Evolutionary conservation across 192 early-diverging fungal genomes (phyloP), one percentile per base, ranked within the genome.

Genomic region (Funneliformis mosseae): DNA sequence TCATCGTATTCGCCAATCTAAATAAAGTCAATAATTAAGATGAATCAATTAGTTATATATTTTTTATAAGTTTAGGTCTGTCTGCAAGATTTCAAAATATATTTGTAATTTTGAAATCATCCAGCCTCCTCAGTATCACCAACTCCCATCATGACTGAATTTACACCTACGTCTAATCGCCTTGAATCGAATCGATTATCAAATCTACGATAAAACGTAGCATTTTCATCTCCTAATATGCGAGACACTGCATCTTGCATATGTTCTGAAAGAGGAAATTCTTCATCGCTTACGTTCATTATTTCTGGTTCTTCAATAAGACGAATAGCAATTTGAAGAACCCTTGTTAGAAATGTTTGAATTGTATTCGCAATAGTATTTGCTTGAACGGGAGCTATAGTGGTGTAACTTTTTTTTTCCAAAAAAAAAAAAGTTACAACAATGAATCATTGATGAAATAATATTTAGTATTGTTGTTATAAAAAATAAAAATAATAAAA

Each of bases 201-300:
- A 71, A 81, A 81, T 46, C 74, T 33, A 46, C 74, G 67, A 77
- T 81, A 81, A 81, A 81, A 81, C 18, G 81, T 9, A 8, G 81
- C 81, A 28, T 59, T 55, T 33, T 81, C 74, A 43, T 81, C 81
- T 23, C 76, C 76, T 14, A 81, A 21, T 39, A 81, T 81, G 43
- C 76, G 74, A 59, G 21, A 41, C n/a, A 81, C 64, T 50, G 63
- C 74, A 21, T 76, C 81, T 18, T 50, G 64, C 66, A 81, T 66
- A 12, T 45, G 16, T 64, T 81, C 81, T 39, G 81, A 77, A n/a
- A 81, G 45, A 33, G 74, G 81, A 81, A 81, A 76, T 23, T 78
- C 74, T 59, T 68, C 81, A 11, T 63, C 25, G 10, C 23, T 39
- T 14, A 78, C 66, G n/a, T 62, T 62, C 61, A 70, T 68, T 18